A percentile compares a stretch with the other conserved stretches of the same genome.
Conservation (phyloP, 495 filamentous ascomycete genomes). For the Podospora sp. region DNA sequence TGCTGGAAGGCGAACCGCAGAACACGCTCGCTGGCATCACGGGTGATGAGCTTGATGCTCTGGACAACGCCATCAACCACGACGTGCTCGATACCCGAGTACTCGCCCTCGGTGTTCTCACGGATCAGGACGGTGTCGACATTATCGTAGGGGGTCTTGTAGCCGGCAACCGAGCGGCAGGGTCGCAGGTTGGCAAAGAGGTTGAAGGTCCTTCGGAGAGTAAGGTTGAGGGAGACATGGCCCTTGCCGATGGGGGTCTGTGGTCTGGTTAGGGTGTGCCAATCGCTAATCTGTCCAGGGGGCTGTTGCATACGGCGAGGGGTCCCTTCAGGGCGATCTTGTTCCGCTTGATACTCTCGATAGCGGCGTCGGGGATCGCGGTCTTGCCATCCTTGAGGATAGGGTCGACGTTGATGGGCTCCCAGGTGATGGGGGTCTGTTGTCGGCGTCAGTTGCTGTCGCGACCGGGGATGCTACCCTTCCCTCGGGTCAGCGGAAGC, state of each 20-base stretch:
- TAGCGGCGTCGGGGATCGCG: conserved; percentile 83
- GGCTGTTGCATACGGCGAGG: conserved; percentile 70
- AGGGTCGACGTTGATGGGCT: conserved; percentile 93
- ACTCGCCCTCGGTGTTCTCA: conserved; percentile 99
- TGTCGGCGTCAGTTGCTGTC: conserved; percentile 2
- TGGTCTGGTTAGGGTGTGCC: conserved; percentile 22
- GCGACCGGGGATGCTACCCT: conserved; percentile 18
- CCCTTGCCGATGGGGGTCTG: conserved; percentile 98
- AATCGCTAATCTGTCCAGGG: not conserved
- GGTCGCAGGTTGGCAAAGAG: conserved; percentile 98
- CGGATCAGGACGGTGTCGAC: conserved; percentile 98
- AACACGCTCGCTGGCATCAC: conserved; percentile 89
- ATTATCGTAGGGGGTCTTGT: conserved; percentile 97
- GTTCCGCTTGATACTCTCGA: conserved; percentile 87
- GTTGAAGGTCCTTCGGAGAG: conserved; percentile 97
- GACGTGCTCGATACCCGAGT: conserved; percentile 98
- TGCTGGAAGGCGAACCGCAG: conserved; percentile 97
- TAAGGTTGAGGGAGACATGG: conserved; percentile 98
- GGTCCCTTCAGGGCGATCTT: conserved; percentile 97
- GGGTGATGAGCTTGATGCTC: conserved; percentile 98
- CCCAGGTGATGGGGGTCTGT: conserved; percentile 92
- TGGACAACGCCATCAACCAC: conserved; percentile 98
- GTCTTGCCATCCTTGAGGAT: conserved; percentile 91
- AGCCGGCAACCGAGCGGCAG: conserved; percentile 93
- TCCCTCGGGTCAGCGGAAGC: conserved; percentile 28